Evolutionary conservation across 352 stramenopile species (phyloP).

Genomic region (Pythium brachiatum): DNA sequence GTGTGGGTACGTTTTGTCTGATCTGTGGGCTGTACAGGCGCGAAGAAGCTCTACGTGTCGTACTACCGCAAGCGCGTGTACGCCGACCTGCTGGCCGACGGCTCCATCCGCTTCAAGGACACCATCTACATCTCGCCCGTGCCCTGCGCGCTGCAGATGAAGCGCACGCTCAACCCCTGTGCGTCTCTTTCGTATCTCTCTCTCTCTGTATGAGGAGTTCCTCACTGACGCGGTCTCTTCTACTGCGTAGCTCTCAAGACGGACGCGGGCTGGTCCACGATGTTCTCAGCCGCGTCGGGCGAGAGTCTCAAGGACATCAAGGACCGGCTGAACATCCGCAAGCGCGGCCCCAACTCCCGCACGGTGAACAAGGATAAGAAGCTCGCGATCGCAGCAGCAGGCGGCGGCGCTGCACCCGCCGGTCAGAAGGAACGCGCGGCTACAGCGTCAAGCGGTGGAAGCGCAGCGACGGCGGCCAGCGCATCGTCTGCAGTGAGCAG

Average conservation of each 20-base stretch:
- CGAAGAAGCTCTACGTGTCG: slow-evolving; percentile 76
- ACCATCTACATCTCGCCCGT: slow-evolving; percentile 72
- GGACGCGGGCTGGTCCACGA: slow-evolving; percentile 77
- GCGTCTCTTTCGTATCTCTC: slow-evolving; percentile 8
- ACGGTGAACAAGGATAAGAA: slow-evolving; percentile 62
- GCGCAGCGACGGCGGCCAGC: not conserved
- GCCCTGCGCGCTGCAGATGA: slow-evolving; percentile 75
- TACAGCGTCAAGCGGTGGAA: not conserved
- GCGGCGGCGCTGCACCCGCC: not conserved
- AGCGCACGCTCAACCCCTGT: slow-evolving; percentile 77
- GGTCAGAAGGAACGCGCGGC: slow-evolving; percentile 27
- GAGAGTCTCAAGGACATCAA: slow-evolving; percentile 82
- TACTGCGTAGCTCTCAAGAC: slow-evolving; percentile 50
- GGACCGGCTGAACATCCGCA: slow-evolving; percentile 69
- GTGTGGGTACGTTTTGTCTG: too few relatives aligned
- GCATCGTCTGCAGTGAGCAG: not conserved
- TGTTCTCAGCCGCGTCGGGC: slow-evolving; percentile 61
- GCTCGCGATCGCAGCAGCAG: slow-evolving; percentile 8
- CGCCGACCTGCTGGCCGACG: slow-evolving; percentile 68
- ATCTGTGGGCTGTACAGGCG: too few relatives aligned
- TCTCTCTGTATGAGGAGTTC: not conserved
- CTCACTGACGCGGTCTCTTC: not conserved
- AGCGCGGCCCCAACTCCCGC: slow-evolving; percentile 57
- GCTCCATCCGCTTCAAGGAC: slow-evolving; percentile 78
- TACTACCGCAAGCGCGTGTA: slow-evolving; percentile 83